phyloP scores from a whole-genome alignment of 2,329 filamentous ascomycete genomes.

The Phaeosphaeriaceae sp. region DNA sequence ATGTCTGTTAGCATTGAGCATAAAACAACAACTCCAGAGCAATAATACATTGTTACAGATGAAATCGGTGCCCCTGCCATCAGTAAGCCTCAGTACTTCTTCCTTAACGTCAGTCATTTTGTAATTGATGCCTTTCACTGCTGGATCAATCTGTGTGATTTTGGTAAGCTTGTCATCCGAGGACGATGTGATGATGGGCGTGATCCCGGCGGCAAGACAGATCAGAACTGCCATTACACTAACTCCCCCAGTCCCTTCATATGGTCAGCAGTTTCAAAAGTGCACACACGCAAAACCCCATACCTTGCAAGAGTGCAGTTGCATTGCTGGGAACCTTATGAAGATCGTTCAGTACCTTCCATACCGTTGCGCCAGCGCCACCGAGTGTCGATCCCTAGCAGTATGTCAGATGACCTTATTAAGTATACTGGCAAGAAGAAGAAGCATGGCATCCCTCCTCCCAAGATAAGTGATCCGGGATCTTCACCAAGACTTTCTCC shows the following conservation, averaged over 20 bases:
- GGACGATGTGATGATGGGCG: constrained; percentile 66
- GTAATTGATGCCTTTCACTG: constrained; percentile 64
- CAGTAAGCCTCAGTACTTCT: constrained; percentile 58
- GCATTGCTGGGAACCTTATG: constrained; percentile 14
- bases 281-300: background rate
- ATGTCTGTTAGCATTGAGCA: too few relatives aligned
- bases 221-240: constrained; percentile 41
- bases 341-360: constrained; percentile 27
- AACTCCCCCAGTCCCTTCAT: constrained; percentile 52
- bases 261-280: background rate
- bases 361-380: constrained; percentile 34
- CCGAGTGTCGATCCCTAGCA: constrained; percentile 29
- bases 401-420: background rate
- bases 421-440: background rate
- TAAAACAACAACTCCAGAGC: too few relatives aligned
- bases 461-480: constrained; percentile 33
- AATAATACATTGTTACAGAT: constrained; percentile 57
- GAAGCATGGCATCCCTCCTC: constrained; percentile 29
- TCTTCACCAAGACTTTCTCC: constrained; percentile 30
- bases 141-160: constrained; percentile 50
- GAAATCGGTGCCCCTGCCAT: constrained; percentile 52
- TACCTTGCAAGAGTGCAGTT: constrained; percentile 25
- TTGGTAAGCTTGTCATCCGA: constrained; percentile 60
- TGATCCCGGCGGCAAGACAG: constrained; percentile 34
- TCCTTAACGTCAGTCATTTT: constrained; percentile 63